Evolutionary conservation across 352 stramenopile species (phyloP).

Genomic region (Phytophthora capsici): DNA sequence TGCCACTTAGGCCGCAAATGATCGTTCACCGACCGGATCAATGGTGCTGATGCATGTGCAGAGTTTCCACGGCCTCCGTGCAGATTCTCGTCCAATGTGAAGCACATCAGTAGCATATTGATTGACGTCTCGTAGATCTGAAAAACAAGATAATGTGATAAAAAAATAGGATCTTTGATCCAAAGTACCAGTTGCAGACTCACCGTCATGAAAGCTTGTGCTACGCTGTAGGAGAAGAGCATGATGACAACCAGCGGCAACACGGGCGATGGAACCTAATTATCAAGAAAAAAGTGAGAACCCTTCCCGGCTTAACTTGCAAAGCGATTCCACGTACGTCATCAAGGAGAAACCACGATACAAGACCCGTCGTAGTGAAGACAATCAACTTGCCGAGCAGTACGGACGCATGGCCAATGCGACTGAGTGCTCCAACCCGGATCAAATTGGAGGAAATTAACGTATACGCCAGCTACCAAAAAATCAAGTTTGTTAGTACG

Average conservation of each 20-base stretch:
- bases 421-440: conserved; percentile 66
- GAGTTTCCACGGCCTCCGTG: conserved; percentile 80
- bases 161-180: not conserved
- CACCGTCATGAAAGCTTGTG: conserved; percentile 85
- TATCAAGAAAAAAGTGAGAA: not conserved
- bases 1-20: conserved; percentile 88
- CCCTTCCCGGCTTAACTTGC: too few species aligned
- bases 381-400: conserved; percentile 82
- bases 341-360: conserved; percentile 76
- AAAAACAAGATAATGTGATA: not conserved
- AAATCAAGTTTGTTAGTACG: not conserved
- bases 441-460: conserved; percentile 78
- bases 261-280: conserved; percentile 61
- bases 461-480: conserved; percentile 59
- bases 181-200: conserved; percentile 4
- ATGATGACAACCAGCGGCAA: conserved; percentile 70
- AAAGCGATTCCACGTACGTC: conserved; percentile 43
- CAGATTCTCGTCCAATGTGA: conserved; percentile 86
- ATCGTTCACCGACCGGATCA: conserved; percentile 83
- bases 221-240: conserved; percentile 81
- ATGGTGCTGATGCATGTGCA: conserved; percentile 58
- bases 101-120: conserved; percentile 88
- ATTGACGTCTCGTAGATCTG: conserved; percentile 89
- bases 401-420: conserved; percentile 72
- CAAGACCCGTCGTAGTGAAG: conserved; percentile 69